Base-by-base conservation (phyloP, 768 basidiomycete species). In the Neoboletus brunneissimus region DNA sequence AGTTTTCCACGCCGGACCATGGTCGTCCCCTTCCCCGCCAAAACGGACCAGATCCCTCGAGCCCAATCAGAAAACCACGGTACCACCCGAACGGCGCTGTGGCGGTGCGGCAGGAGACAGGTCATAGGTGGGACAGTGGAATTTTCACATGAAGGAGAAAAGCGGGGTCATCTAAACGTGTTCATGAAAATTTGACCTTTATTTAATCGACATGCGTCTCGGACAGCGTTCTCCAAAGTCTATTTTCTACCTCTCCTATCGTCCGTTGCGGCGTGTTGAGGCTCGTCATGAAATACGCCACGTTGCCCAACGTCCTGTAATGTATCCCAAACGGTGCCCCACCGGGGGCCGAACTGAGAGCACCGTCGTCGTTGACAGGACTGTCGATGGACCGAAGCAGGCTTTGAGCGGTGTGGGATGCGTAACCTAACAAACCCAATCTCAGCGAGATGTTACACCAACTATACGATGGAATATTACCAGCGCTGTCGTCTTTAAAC, bases 261-360 rank as follows among this genome's bases (percentile, higher is more conserved):
- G 80, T 79, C 18, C 70, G 63, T 2, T 76, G 56, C 2, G 73
- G 70, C 1, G 89, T 94, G 67, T 93, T 94, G 40, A 95, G 77
- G 71, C 90, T 93, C 7, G 84, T 86, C 82, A 96, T 95, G 67
- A 94, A 90, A 70, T 96, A 96, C n/a, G 88, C 88, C 10, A 94
- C 86, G 66, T 94, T 85, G 0, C 96, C 96, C 37, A 98, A 74
- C 0, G 96, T 94, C 55, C 96, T 81, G 60, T 81, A 94, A 69
- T 98, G 89, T 22, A 98, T 81, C 37, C 81, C 79, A 72, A 87
- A 87, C 5, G 82, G 76, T 18, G 76, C 77, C 35, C 83, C 80
- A 2, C 81, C 80, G 10, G 82, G 82, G 1, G 79, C 78, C 0
- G 77, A 57, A 5, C 81, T 75, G 20, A 76, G 50, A 12, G 47